phyloP scores from a whole-genome alignment of 257 asterid genomes.

The Handroanthus guayacan region DNA sequence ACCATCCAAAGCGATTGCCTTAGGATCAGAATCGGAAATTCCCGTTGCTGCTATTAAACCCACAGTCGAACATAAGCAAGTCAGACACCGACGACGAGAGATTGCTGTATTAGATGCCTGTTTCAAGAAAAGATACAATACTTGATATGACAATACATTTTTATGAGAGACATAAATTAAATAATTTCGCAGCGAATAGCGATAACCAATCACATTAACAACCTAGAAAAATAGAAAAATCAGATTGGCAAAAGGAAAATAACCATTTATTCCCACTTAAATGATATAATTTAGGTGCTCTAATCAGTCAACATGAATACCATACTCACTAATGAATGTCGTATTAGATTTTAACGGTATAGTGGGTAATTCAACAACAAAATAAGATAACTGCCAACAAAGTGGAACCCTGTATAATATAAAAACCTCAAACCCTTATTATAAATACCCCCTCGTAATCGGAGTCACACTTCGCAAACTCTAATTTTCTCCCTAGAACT shows the following conservation, averaged over 20 bases:
- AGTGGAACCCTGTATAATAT: too few species aligned
- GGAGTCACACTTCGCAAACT: too few species aligned
- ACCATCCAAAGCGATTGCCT: constrained; percentile 71
- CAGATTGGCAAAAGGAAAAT: neutral
- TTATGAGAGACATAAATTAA: neutral
- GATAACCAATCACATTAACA: constrained; percentile 21
- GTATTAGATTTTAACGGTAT: too few species aligned
- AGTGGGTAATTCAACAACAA: too few species aligned
- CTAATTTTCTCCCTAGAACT: too few species aligned
- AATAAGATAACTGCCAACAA: too few species aligned
- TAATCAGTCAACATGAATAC: too few species aligned
- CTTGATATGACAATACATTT: constrained; percentile 11
- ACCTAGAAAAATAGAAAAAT: constrained; percentile 7
- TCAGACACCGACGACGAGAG: constrained; percentile 79
- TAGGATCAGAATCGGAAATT: constrained; percentile 43
- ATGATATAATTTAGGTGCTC: neutral
- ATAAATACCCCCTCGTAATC: too few species aligned
- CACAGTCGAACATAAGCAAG: constrained; percentile 75
- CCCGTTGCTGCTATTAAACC: constrained; percentile 59
- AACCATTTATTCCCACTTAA: neutral
- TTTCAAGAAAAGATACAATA: constrained; percentile 23
- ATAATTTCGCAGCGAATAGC: neutral
- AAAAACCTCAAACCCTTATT: too few species aligned
- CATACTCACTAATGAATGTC: too few species aligned
- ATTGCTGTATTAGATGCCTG: constrained; percentile 55